These are phyloP conservation scores for Monosporascus sp. DNA, from an alignment of 2,329 filamentous ascomycete species.

Conservation along the genomic window DNA sequence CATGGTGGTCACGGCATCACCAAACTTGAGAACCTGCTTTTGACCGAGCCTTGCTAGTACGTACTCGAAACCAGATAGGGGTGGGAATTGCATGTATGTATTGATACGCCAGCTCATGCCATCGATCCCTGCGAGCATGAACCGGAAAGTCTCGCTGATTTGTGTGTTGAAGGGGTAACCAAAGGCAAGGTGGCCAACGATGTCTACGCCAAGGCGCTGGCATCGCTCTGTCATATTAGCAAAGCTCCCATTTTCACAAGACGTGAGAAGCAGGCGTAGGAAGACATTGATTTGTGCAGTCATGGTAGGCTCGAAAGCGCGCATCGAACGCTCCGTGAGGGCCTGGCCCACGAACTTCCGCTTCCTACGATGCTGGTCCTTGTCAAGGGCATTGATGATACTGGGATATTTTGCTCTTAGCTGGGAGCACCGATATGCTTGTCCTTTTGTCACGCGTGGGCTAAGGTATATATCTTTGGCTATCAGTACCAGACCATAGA, in stretches of 20 bases:
- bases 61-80: not conserved
- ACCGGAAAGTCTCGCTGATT: not conserved
- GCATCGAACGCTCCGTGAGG: constrained; percentile 10
- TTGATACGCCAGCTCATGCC: constrained; percentile 1
- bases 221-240: constrained; percentile 10
- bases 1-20: not conserved
- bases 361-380: constrained; percentile 4
- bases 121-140: constrained; percentile 1
- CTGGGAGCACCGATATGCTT: constrained; percentile 2
- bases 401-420: constrained; percentile 1
- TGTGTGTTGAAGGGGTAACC: constrained; percentile 6
- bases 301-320: constrained; percentile 10
- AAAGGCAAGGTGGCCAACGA: constrained; percentile 10
- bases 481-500: not conserved
- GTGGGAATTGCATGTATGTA: not conserved
- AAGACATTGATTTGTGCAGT: constrained; percentile 7
- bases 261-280: constrained; percentile 3
- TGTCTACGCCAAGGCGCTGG: constrained; percentile 8
- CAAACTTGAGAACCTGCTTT: not conserved
- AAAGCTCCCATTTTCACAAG: not conserved
- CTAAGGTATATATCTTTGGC: constrained; percentile 10
- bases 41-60: not conserved
- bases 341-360: constrained; percentile 7
- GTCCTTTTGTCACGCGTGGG: constrained; percentile 1
- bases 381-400: constrained; percentile 6